Conservation (phyloP, 2,329 filamentous ascomycete species). For the Colletotrichum sp. region DNA sequence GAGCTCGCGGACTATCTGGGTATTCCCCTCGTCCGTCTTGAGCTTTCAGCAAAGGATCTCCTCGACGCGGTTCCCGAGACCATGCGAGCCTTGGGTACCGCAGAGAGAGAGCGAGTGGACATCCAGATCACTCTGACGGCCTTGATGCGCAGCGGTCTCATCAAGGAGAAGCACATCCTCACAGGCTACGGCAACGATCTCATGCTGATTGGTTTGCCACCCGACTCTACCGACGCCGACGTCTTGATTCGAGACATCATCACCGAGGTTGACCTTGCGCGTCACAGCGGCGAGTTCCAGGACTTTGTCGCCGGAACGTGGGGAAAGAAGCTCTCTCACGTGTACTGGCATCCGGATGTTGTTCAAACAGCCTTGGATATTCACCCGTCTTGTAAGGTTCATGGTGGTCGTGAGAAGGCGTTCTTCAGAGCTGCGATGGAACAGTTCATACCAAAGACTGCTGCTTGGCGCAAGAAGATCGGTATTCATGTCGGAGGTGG, state of each 20-base stretch:
- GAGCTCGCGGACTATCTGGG: not conserved
- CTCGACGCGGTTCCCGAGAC: not conserved
- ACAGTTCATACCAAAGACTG: not conserved
- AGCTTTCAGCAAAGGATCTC: not conserved
- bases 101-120: not conserved
- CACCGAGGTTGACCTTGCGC: not conserved
- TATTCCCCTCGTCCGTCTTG: not conserved
- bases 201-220: not conserved
- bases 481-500: not conserved
- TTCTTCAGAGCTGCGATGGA: not conserved
- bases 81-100: not conserved
- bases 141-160: not conserved
- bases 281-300: not conserved
- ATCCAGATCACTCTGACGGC: not conserved
- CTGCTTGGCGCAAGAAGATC: not conserved
- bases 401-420: not conserved
- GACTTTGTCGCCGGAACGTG: not conserved
- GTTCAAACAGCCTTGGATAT: not conserved
- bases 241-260: not conserved
- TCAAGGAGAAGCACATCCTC: not conserved
- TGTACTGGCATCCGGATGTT: not conserved
- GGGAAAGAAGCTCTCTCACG: not conserved
- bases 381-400: not conserved
- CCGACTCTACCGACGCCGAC: not conserved
- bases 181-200: not conserved